These are phyloP conservation scores for Euryodendron excelsum DNA, from an alignment of 148 eudicot species.

Conservation along the genomic window DNA sequence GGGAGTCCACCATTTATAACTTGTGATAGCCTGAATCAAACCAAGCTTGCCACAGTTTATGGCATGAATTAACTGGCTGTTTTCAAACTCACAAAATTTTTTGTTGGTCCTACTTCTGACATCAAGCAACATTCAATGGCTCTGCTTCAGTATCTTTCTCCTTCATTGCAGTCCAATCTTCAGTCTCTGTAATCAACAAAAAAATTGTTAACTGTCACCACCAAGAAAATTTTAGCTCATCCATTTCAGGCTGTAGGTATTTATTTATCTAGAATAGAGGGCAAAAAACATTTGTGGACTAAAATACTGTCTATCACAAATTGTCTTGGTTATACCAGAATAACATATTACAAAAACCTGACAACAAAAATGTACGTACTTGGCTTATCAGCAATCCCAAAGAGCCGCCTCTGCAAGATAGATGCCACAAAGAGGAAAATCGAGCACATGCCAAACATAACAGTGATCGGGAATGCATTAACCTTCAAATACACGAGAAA, in stretches of 20 bases:
- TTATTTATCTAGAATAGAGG: not conserved
- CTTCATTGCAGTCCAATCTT: slow-evolving; percentile 30
- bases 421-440: slow-evolving; percentile 83
- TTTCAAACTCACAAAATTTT: slow-evolving; percentile 2
- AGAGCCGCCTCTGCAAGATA: slow-evolving; percentile 81
- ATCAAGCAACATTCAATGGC: slow-evolving; percentile 24
- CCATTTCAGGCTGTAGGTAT: not conserved
- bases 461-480: slow-evolving; percentile 87
- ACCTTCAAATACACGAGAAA: slow-evolving; percentile 43
- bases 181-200: slow-evolving; percentile 20
- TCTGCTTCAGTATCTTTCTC: slow-evolving; percentile 27
- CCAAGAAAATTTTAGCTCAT: slow-evolving; percentile 3
- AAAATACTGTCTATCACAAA: not conserved
- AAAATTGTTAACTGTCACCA: not conserved
- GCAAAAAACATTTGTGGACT: not conserved
- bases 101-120: not conserved
- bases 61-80: not conserved
- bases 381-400: slow-evolving; percentile 69
- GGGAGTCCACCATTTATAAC: not conserved
- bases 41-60: not conserved
- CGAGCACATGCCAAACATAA: slow-evolving; percentile 99
- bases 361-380: slow-evolving; percentile 48
- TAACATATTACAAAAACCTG: not conserved
- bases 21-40: not conserved
- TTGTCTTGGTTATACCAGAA: not conserved